These are phyloP conservation scores for Arxiozyma bovina DNA, from an alignment of 1,139 yeast genomes.

Conservation along the genomic window DNA sequence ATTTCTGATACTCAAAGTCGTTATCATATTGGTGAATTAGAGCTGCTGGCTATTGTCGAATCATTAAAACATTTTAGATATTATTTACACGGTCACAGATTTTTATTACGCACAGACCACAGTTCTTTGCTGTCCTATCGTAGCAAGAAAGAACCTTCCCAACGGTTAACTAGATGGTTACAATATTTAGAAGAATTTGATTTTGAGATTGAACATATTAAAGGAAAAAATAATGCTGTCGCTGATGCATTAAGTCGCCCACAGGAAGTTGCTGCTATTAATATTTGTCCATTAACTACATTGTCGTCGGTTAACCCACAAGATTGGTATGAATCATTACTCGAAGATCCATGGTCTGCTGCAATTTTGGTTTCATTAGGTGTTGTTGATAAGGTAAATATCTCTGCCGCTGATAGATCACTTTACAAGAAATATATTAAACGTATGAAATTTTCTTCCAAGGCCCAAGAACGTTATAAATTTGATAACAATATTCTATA, in stretches of 20 bases:
- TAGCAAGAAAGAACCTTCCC: constrained; percentile 9
- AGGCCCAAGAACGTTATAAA: background rate
- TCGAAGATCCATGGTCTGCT: background rate
- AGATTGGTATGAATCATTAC: too few relatives aligned
- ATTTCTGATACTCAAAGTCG: constrained; percentile 9
- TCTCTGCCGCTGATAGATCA: background rate
- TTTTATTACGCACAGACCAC: constrained; percentile 13
- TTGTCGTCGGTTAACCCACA: background rate
- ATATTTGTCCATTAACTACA: background rate
- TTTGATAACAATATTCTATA: background rate
- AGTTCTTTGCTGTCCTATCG: constrained; percentile 7
- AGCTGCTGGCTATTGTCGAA: constrained; percentile 10
- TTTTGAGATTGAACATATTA: constrained; percentile 7
- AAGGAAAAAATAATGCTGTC: constrained; percentile 9
- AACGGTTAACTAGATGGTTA: constrained; percentile 11
- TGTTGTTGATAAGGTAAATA: background rate
- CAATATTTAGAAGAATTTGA: constrained; percentile 11
- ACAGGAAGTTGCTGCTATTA: background rate
- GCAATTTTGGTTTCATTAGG: background rate
- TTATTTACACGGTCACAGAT: constrained; percentile 10
- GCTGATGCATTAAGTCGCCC: constrained; percentile 12
- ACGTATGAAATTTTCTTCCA: background rate
- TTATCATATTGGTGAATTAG: constrained; percentile 12
- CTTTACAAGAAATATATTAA: background rate
- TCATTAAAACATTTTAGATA: constrained; percentile 11